A percentile compares a stretch with the other conserved stretches of the same genome.
These are phyloP conservation scores for Davidsoniella australis DNA, from an alignment of 2,329 filamentous ascomycete genomes.

Conservation along the genomic window DNA sequence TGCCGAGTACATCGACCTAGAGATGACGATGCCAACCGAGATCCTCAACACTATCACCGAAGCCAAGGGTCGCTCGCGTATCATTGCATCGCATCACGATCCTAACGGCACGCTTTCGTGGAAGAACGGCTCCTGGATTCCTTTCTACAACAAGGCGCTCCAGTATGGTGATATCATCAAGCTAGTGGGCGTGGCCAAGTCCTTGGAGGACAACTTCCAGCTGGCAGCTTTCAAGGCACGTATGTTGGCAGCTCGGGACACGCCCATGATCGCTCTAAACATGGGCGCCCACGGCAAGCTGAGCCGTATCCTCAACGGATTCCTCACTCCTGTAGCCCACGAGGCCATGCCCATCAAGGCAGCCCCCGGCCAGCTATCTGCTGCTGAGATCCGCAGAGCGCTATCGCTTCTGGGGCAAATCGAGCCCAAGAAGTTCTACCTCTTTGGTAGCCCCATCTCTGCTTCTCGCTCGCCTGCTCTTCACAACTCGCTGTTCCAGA, in stretches of 20 bases:
- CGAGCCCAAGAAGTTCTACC: conserved; percentile 57
- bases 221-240: conserved; percentile 65
- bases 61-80: conserved; percentile 52
- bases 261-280: conserved; percentile 87
- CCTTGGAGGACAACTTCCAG: conserved; percentile 70
- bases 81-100: conserved; percentile 95
- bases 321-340: conserved; percentile 90
- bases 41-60: conserved; percentile 53
- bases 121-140: conserved; percentile 84
- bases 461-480: conserved; percentile 73
- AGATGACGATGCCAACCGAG: conserved; percentile 70
- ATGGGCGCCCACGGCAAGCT: conserved; percentile 82
- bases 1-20: conserved; percentile 83
- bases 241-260: conserved; percentile 54
- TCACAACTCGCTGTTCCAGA: conserved; percentile 69
- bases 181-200: conserved; percentile 65
- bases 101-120: conserved; percentile 63
- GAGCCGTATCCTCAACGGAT: conserved; percentile 75
- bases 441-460: conserved; percentile 75
- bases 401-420: conserved; percentile 67
- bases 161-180: conserved; percentile 91
- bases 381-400: conserved; percentile 67
- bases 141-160: conserved; percentile 75
- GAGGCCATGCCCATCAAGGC: conserved; percentile 80
- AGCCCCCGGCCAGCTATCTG: conserved; percentile 83